These are phyloP conservation scores for Lanmaoa rubissima DNA, from an alignment of 768 basidiomycete genomes.

Conservation along the genomic window DNA sequence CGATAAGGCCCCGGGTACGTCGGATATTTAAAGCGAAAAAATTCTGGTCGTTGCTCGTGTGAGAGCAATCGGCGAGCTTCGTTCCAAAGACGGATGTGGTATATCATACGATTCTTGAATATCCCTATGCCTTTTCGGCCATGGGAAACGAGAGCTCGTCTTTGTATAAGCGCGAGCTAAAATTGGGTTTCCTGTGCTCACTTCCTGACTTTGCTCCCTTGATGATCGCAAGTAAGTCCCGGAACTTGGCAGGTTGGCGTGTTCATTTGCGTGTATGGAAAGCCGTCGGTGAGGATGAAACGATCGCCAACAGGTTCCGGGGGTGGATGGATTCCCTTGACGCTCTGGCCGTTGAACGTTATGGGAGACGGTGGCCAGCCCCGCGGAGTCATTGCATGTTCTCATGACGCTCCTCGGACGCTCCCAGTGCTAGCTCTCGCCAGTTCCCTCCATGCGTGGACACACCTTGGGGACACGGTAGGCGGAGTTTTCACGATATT, in stretches of 20 bases:
- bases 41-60: neutral
- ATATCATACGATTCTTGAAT: neutral
- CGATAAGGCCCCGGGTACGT: neutral
- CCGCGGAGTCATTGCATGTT: slow-evolving; percentile 1
- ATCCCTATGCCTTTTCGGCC: neutral
- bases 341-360: neutral
- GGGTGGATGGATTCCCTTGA: neutral
- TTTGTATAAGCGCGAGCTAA: slow-evolving; percentile 3
- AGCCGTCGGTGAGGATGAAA: neutral
- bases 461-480: neutral
- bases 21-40: neutral
- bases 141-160: neutral
- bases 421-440: neutral
- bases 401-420: neutral
- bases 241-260: neutral
- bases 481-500: neutral
- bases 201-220: slow-evolving; percentile 10
- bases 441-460: neutral
- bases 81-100: neutral
- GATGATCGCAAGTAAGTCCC: slow-evolving; percentile 12
- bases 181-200: neutral
- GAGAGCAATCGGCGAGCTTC: neutral
- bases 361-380: neutral
- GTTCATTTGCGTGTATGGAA: neutral
- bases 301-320: neutral